Base-by-base conservation (phyloP, 139 green algal species). In the Pedinophyceae sp. region DNA sequence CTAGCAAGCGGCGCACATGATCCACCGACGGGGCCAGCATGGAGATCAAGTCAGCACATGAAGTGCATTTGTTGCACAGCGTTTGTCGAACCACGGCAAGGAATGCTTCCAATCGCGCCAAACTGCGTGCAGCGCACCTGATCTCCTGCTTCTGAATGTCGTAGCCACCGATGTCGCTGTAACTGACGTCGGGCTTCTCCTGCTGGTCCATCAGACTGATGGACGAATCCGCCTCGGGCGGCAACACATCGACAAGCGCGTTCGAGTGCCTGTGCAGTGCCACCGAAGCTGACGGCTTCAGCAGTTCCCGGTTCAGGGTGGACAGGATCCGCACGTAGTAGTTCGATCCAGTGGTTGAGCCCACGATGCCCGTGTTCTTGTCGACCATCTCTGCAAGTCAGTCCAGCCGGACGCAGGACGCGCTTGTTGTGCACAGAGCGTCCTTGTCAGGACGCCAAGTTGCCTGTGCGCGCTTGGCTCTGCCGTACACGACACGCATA, bases 351-450 rank as follows among this genome's bases (percentile, higher is more conserved):
- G 91, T 99, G 0, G 92, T 99, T 16, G 79, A 93, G n/a, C 87
- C 85, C 22, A 99, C 87, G 49, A 99, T 98, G 24, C 87, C 92
- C 29, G 64, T 85, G 72, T 88, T 87, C 15, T 74, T 72, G 64
- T 97, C 89, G 28, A 98, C 80, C 91, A 98, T 98, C 68, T 97
- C 89, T n/a, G n/a, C n/a, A n/a, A n/a, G n/a, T n/a, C n/a, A n/a
- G n/a, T n/a, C n/a, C n/a, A n/a, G n/a, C 46, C 25, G 17, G 17
- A 52, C 46, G 46, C 20, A 52, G 20, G 25, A 22, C n/a, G n/a
- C n/a, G n/a, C n/a, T n/a, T n/a, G n/a, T n/a, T n/a, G n/a, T n/a
- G n/a, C n/a, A n/a, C n/a, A n/a, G n/a, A n/a, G n/a, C n/a, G n/a
- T n/a, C n/a, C n/a, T n/a, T n/a, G n/a, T n/a, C n/a, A n/a, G n/a